Base-by-base conservation (phyloP, 2,329 filamentous ascomycete genomes). In the Fusarium duplospermum region DNA sequence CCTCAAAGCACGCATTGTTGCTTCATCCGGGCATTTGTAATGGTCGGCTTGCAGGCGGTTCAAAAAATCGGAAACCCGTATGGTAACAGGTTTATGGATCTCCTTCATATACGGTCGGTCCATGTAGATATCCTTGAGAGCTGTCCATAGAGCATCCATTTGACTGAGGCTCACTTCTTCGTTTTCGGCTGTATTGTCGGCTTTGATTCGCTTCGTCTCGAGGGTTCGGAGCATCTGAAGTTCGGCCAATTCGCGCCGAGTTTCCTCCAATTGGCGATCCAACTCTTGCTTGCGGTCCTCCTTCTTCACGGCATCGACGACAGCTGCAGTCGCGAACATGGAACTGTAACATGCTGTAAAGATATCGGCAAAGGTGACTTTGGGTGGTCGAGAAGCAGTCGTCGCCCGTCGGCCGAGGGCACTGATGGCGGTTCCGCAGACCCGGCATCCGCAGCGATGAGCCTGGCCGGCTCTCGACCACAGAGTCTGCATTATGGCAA, bases 271-370 rank as follows among this genome's bases (percentile, higher is more conserved):
- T 66, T 89, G 88, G 22, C 82, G 79, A 64, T 94, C 91, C 84
- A 93, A 89, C 72, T 91, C 87, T 70, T 85, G 85, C 56, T 88
- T 86, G 71, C 89, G 86, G 45, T 85, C 84, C 63, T 89, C 86
- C 79, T 94, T 93, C 33, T 83, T 80, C 31, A 86, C 84, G 7
- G 89, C 88, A 80, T 94, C 93, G 33, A 89, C 83, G 4, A 92
- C 84, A 13, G 91, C 87, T 2, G 91, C 92, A 3, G 90, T 89
- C 6, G 90, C 91, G 77, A 93, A 89, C 63, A 92, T 88, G 36
- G 90, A 89, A 29, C 92, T 92, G 78, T 93, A 94, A 80, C 88
- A 89, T 42, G 92, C 89, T 27, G 92, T 93, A 78, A 92, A 86
- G 69, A 91, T 72, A 82, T 91, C 84, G 81, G 87, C 83, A 77